Evolutionary conservation across 2,329 filamentous ascomycete genomes (phyloP).

Genomic region (Colletotrichum siamense): DNA sequence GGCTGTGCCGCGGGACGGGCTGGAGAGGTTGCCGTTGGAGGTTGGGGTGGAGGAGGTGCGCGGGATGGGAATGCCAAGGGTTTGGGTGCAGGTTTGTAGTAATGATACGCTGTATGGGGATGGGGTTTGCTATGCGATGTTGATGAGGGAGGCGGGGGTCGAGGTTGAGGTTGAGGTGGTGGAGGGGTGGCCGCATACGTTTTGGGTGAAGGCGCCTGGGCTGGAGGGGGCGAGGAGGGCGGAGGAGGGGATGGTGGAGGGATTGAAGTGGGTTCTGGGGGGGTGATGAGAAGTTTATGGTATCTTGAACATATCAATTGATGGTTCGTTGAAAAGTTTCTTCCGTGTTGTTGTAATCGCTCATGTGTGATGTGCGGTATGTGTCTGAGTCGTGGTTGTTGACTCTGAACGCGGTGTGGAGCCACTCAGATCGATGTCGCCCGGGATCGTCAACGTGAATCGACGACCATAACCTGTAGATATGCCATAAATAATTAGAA

Average conservation of each 20-base stretch:
- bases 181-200: slow-evolving; percentile 56
- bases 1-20: slow-evolving; percentile 43
- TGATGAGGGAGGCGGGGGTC: slow-evolving; percentile 40
- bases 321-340: not conserved
- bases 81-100: slow-evolving; percentile 55
- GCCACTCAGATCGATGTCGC: rapidly evolving
- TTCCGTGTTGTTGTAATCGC: rapidly evolving
- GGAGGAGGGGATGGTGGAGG: slow-evolving; percentile 46
- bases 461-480: not conserved
- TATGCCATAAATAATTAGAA: not conserved
- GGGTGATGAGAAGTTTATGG: not conserved
- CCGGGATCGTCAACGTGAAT: not conserved
- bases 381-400: not conserved
- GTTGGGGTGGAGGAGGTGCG: slow-evolving; percentile 30
- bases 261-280: slow-evolving; percentile 43
- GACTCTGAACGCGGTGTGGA: not conserved
- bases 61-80: slow-evolving; percentile 40
- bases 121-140: slow-evolving; percentile 53
- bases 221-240: slow-evolving; percentile 44
- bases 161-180: slow-evolving; percentile 35
- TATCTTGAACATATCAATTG: not conserved
- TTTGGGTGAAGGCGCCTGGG: slow-evolving; percentile 53
- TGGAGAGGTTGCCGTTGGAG: slow-evolving; percentile 48
- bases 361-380: not conserved
- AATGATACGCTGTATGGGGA: slow-evolving; percentile 59